Conservation (phyloP, 2,329 filamentous ascomycete genomes). For the Monosporascus sp. region DNA sequence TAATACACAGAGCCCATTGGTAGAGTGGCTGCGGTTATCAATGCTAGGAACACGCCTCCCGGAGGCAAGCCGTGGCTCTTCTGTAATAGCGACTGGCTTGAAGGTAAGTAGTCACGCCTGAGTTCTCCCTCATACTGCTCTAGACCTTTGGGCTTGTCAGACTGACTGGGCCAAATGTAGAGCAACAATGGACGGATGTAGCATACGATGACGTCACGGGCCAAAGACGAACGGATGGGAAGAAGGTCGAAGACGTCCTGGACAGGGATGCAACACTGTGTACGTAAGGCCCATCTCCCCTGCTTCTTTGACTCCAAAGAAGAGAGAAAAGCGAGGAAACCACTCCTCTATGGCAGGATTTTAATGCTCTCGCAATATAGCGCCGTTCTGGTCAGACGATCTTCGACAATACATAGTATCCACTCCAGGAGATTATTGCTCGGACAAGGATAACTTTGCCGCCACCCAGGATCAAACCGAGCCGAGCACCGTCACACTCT, state of each 20-base stretch:
- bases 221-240: conserved; percentile 1
- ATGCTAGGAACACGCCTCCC: neutral
- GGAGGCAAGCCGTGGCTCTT: conserved; percentile 6
- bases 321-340: neutral
- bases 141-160: neutral
- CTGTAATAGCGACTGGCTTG: conserved; percentile 6
- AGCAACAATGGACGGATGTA: conserved; percentile 5
- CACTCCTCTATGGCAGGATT: neutral
- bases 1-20: conserved; percentile 1
- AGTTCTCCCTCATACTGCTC: neutral
- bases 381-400: conserved; percentile 7
- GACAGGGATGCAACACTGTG: neutral
- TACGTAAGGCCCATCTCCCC: neutral
- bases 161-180: neutral
- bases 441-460: neutral
- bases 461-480: conserved; percentile 7
- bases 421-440: conserved; percentile 5
- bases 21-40: conserved; percentile 1
- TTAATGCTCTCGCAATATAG: neutral
- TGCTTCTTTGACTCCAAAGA: neutral
- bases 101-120: neutral
- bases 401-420: conserved; percentile 3
- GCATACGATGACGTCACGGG: conserved; percentile 3
- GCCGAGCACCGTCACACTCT: conserved; percentile 6
- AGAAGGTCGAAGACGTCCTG: conserved; percentile 2